Conservation (phyloP, 768 basidiomycete species). For the Termitomyces sp. region DNA sequence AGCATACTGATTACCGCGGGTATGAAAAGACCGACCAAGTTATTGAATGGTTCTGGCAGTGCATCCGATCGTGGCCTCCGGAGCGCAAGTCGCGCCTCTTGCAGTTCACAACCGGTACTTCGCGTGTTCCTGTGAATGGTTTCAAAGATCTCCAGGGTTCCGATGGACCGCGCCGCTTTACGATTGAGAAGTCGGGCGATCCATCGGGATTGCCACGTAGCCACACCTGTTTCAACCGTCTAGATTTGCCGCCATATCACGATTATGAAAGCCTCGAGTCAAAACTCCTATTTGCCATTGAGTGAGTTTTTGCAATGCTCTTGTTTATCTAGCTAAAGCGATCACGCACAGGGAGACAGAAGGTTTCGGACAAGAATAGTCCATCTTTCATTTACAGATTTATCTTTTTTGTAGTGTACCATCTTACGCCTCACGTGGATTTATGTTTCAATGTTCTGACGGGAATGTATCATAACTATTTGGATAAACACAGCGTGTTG, state of each 20-base stretch:
- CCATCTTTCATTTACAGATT: not conserved
- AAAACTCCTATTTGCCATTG: slow-evolving; percentile 80
- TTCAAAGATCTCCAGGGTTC: slow-evolving; percentile 94
- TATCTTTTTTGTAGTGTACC: slow-evolving; percentile 4
- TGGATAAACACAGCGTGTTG: too few relatives aligned
- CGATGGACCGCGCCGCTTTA: slow-evolving; percentile 88
- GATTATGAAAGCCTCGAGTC: slow-evolving; percentile 84
- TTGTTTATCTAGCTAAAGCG: not conserved
- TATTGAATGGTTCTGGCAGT: slow-evolving; percentile 96
- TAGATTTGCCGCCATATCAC: slow-evolving; percentile 87
- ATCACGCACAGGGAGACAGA: slow-evolving; percentile 60
- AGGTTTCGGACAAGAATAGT: slow-evolving; percentile 64
- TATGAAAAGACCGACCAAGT: slow-evolving; percentile 84
- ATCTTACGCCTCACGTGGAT: not conserved
- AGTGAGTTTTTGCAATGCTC: slow-evolving; percentile 39
- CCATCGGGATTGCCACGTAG: slow-evolving; percentile 82
- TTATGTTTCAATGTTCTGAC: not conserved
- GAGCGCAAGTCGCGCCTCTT: slow-evolving; percentile 83
- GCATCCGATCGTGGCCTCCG: slow-evolving; percentile 82
- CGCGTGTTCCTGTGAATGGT: slow-evolving; percentile 85
- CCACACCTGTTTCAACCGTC: slow-evolving; percentile 91
- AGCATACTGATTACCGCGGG: slow-evolving; percentile 89
- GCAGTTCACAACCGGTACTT: slow-evolving; percentile 86
- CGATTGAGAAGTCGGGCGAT: slow-evolving; percentile 93
- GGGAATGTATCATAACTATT: not conserved